These are phyloP conservation scores for Scorias spongiosa DNA, from an alignment of 2,329 filamentous ascomycete species.

Conservation along the genomic window DNA sequence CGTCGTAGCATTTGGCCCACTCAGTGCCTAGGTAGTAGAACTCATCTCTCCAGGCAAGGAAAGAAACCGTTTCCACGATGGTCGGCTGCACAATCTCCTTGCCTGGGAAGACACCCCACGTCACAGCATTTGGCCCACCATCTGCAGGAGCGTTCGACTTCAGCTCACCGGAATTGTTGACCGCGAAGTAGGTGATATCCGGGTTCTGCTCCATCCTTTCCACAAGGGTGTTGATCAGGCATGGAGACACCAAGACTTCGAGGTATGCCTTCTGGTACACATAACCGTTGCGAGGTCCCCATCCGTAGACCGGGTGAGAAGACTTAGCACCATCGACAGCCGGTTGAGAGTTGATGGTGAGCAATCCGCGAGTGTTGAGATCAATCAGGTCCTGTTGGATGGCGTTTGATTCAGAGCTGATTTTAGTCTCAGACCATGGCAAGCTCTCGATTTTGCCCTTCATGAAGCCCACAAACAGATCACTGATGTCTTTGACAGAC, in stretches of 20 bases:
- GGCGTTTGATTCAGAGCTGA: slow-evolving; percentile 64
- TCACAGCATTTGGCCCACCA: slow-evolving; percentile 82
- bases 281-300: slow-evolving; percentile 89
- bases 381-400: slow-evolving; percentile 65
- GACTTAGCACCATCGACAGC: slow-evolving; percentile 86
- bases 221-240: slow-evolving; percentile 62
- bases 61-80: slow-evolving; percentile 96
- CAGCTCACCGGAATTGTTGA: slow-evolving; percentile 68
- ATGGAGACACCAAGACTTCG: slow-evolving; percentile 73
- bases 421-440: slow-evolving; percentile 86
- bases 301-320: slow-evolving; percentile 72
- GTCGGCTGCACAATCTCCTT: slow-evolving; percentile 99
- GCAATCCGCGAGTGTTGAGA: slow-evolving; percentile 70
- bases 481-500: slow-evolving; percentile 62
- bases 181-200: slow-evolving; percentile 86
- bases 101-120: slow-evolving; percentile 96
- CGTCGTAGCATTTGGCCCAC: slow-evolving; percentile 83
- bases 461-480: slow-evolving; percentile 76
- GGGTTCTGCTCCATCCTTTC: slow-evolving; percentile 60
- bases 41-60: slow-evolving; percentile 97
- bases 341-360: slow-evolving; percentile 96
- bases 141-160: slow-evolving; percentile 73
- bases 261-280: slow-evolving; percentile 98
- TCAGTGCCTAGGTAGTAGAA: slow-evolving; percentile 84
- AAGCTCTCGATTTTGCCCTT: slow-evolving; percentile 64